Evolutionary conservation across 1,284 basidiomycete genomes (phyloP).

Genomic region (Microbotryomycetes sp.): DNA sequence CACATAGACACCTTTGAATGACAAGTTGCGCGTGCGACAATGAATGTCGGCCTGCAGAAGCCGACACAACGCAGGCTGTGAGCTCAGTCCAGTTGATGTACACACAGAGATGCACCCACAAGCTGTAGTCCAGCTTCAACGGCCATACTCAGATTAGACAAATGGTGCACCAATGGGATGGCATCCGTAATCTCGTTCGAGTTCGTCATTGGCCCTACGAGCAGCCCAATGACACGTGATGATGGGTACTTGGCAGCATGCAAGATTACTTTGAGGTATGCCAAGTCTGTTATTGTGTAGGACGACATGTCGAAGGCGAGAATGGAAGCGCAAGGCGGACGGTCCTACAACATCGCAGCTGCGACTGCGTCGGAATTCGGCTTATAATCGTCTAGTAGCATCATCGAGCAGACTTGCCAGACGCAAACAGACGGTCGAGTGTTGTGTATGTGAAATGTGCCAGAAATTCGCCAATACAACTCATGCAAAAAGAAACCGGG

Average conservation of each 20-base stretch:
- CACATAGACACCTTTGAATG: conserved; percentile 64
- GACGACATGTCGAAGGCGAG: not conserved
- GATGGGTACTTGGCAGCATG: conserved; percentile 55
- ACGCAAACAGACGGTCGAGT: no score
- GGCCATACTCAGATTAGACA: conserved; percentile 68
- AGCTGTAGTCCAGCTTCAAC: conserved; percentile 70
- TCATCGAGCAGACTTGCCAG: not conserved
- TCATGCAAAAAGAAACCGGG: not conserved
- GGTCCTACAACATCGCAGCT: no score
- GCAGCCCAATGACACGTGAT: conserved; percentile 42
- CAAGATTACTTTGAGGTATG: conserved; percentile 61
- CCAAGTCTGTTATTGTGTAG: conserved; percentile 34
- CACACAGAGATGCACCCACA: conserved; percentile 45
- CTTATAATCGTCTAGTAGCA: no score
- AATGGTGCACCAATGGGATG: conserved; percentile 67
- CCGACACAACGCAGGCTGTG: not conserved
- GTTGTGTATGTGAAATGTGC: no score
- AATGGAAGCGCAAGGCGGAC: no score
- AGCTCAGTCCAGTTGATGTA: not conserved
- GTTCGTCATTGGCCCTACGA: conserved; percentile 37
- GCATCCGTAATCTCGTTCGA: conserved; percentile 46
- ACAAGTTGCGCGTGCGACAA: conserved; percentile 46
- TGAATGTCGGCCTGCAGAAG: conserved; percentile 12
- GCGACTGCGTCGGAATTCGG: no score
- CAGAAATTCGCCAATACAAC: not conserved